Evolutionary conservation across 257 asterid genomes (phyloP), one percentile per base, ranked within the genome.

Genomic region (Fraxinus anomala): DNA sequence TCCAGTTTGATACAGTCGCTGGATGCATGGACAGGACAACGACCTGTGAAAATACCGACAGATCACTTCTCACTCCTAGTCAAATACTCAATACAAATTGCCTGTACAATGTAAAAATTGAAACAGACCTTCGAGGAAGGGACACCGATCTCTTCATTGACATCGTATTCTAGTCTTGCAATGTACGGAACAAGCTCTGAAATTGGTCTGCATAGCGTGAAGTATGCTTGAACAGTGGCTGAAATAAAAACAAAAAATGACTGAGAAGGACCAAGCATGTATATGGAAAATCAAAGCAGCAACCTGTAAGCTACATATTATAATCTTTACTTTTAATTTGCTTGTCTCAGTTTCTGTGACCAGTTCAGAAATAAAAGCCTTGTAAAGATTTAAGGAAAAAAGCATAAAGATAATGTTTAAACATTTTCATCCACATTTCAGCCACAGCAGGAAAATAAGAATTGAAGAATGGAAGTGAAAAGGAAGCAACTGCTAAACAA

Each of bases 201-300:
- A 79, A 88, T 89, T 21, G 93, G 92, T 81, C 87, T 94, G 81
- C 83, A 87, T 67, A 94, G 88, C 79, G 79, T 89, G 87, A 94
- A 88, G 78, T 87, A 88, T 75, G 92, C 92, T 85, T 92, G 98
- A 72, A 87, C 90, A 34, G 89, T 75, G 68, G 98, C 98, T 94
- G 93, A 78, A 86, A 84, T 26, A 82, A 63, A 85, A 86, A 85
- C 39, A 36, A 80, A 42, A n/a, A 76, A 68, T 42, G 44, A 82
- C 17, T 68, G 70, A 34, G 19, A 73, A 34, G 19, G 56, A 75
- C 70, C 73, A 44, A 68, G 33, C 51, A 31, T 4, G 24, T 54
- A 21, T 72, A 49, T 17, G 24, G 28, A 59, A 33, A 21, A 75
- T 67, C 44, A 49, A 61, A 17, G 69, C 54, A 75, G 72, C 72